Evolutionary conservation across 169 alveolate genomes (phyloP).

Genomic region (Babesia bovis): DNA sequence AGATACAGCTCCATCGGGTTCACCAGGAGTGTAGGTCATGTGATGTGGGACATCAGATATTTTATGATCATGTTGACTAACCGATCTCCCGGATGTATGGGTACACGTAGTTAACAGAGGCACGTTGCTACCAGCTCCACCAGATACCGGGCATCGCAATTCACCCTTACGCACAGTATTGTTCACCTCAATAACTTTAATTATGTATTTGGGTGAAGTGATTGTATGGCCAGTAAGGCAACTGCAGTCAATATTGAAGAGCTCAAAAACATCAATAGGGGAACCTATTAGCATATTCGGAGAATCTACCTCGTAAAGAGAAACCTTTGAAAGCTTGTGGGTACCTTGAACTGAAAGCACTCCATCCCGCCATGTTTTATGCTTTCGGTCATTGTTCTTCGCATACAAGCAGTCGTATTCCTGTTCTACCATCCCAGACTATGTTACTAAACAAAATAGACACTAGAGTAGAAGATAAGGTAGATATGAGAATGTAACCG

Average conservation of each 20-base stretch:
- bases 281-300: not conserved
- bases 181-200: not conserved
- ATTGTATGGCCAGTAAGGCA: constrained; percentile 21
- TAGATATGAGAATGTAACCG: not conserved
- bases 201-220: constrained; percentile 17
- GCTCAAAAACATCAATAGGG: constrained; percentile 38
- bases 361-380: constrained; percentile 58
- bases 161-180: not conserved
- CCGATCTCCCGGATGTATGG: no score
- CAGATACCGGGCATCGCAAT: no score
- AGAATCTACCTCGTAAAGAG: constrained; percentile 41
- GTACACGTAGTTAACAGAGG: no score
- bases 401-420: constrained; percentile 47
- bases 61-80: no score
- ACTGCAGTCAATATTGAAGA: constrained; percentile 19
- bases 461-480: not conserved
- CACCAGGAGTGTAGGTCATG: no score
- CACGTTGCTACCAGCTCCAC: no score
- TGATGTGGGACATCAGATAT: no score
- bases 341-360: constrained; percentile 29
- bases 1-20: no score
- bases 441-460: not conserved
- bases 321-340: constrained; percentile 24
- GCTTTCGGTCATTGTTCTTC: constrained; percentile 28
- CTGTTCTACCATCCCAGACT: not conserved